A percentile compares a stretch with the other conserved stretches of the same genome.
These are phyloP conservation scores for Rosa persica DNA, from an alignment of 306 rosid species.

Conservation along the genomic window DNA sequence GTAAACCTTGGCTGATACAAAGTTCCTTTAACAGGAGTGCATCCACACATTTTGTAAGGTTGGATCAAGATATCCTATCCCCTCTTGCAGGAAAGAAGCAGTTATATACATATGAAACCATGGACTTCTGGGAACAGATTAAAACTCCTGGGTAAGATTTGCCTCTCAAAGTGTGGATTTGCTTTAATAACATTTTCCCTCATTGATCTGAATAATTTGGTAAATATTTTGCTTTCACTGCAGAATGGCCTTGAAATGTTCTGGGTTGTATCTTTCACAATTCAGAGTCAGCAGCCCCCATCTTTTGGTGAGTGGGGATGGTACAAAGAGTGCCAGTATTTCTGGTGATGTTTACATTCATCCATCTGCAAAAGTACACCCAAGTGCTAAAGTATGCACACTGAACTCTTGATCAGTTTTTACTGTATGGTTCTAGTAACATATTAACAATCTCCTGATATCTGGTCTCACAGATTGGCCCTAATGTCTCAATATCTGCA, in stretches of 20 bases:
- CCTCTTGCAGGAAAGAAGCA: slow-evolving; percentile 97
- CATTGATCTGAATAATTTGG: slow-evolving; percentile 3
- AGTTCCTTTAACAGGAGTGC: slow-evolving; percentile 50
- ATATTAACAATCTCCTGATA: slow-evolving; percentile 19
- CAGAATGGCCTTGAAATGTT: slow-evolving; percentile 96
- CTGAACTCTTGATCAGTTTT: background rate
- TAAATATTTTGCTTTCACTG: slow-evolving; percentile 29
- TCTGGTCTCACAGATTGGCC: slow-evolving; percentile 71
- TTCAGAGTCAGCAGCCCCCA: slow-evolving; percentile 69
- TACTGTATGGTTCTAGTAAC: background rate
- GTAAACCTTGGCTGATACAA: background rate
- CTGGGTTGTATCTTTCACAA: slow-evolving; percentile 82
- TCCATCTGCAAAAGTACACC: slow-evolving; percentile 95
- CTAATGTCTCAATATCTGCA: slow-evolving; percentile 92
- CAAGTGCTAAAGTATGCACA: slow-evolving; percentile 75
- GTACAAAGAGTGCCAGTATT: slow-evolving; percentile 59
- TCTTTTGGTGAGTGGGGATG: slow-evolving; percentile 72
- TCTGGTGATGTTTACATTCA: slow-evolving; percentile 88
- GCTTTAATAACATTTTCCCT: slow-evolving; percentile 7
- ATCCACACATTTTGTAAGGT: slow-evolving; percentile 71
- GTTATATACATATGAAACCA: slow-evolving; percentile 75
- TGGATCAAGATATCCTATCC: slow-evolving; percentile 97
- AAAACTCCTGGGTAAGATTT: slow-evolving; percentile 85
- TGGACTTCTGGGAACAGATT: slow-evolving; percentile 96
- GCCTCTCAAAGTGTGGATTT: slow-evolving; percentile 7